Base-by-base conservation (phyloP, 148 eudicot species). In the Arbutus unedo region DNA sequence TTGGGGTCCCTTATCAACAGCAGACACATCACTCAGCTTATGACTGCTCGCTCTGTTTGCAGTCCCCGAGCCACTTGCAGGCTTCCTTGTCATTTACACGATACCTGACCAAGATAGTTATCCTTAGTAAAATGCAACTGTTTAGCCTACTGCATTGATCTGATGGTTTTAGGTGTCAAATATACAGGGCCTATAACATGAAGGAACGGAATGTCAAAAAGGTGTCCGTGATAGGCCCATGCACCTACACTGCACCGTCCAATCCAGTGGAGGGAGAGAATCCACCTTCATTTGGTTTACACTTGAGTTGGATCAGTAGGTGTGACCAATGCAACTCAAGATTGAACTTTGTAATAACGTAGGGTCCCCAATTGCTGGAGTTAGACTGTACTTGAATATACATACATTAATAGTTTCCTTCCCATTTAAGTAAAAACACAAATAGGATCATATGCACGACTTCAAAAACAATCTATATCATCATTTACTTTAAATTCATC, bases 51-150 rank as follows among this genome's bases (percentile, higher is more conserved):
- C 31, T 31, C 47, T 57, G 31, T 72, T 72, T 25, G 73, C 49
- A 15, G 68, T 45, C 44, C 62, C 72, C 2, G 71, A 18, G 53
- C 79, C 53, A 80, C 49, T 68, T 55, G 5, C 43, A 64, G 77
- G 50, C 70, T 64, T 84, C 68, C 73, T 57, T 45, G 67, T 81
- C 86, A 84, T 84, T 43, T 23, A 19, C 59, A 10, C 16, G 3
- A 50, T 77, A 83, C 78, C 82, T 78, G 77, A 31, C 5, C 57
- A 75, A 50, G 78, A 75, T 21, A 49, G 6, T 23, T 50, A 11
- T 75, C 43, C 7, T n/a, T 4, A 50, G 11, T 8, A 0, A 60
- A 0, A 18, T 21, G 21, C 0, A 62, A 62, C 31, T 62, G 31
- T 62, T 62, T 62, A 62, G 67, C 67, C 38, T 8, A 62, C 6